Conservation (phyloP, 306 rosid species). For the Casuarina glauca region DNA sequence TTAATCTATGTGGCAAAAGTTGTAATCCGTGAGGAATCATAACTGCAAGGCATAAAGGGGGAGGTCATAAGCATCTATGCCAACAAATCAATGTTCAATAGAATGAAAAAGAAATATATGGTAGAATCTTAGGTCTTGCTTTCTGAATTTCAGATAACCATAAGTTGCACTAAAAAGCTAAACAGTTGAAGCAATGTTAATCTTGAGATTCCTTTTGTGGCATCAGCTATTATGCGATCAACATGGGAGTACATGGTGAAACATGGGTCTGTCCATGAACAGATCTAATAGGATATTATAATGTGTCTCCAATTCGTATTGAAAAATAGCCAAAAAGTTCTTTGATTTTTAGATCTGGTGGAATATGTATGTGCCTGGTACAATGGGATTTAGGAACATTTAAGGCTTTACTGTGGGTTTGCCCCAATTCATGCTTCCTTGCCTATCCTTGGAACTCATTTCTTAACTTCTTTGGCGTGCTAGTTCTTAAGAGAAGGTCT, state of each 20-base stretch:
- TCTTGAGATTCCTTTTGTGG: background rate
- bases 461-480: background rate
- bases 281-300: background rate
- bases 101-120: background rate
- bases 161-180: background rate
- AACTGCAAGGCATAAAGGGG: too few relatives aligned
- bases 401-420: background rate
- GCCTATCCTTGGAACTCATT: background rate
- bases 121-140: background rate
- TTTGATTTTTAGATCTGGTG: constrained; percentile 10
- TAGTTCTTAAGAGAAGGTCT: constrained; percentile 2
- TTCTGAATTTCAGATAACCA: background rate
- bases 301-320: background rate
- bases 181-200: background rate
- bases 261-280: background rate
- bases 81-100: background rate
- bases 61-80: too few relatives aligned
- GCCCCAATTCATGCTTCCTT: background rate
- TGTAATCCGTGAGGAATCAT: too few relatives aligned
- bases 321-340: background rate
- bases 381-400: background rate
- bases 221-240: background rate
- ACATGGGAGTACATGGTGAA: background rate
- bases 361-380: background rate
- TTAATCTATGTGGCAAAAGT: too few relatives aligned